Evolutionary conservation across 2,329 filamentous ascomycete genomes (phyloP).

Genomic region (Claviceps sp.): DNA sequence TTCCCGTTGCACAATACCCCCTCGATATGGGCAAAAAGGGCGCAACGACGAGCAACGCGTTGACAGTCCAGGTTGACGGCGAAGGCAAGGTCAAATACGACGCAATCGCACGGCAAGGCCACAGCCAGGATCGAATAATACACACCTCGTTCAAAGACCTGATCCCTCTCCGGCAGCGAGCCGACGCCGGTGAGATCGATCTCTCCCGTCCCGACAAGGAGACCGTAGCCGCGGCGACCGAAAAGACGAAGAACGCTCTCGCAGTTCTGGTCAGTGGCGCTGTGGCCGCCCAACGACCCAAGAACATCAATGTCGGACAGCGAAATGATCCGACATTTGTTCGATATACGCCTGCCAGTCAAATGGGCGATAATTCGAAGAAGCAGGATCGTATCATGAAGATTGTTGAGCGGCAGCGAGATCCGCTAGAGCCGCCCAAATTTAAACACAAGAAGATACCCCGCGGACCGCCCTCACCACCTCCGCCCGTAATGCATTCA

Average conservation of each 20-base stretch:
- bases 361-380: slow-evolving; percentile 79
- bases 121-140: slow-evolving; percentile 70
- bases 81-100: slow-evolving; percentile 95
- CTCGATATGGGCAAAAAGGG: slow-evolving; percentile 85
- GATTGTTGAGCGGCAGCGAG: slow-evolving; percentile 85
- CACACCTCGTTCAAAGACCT: slow-evolving; percentile 95
- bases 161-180: slow-evolving; percentile 84
- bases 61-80: slow-evolving; percentile 81
- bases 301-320: slow-evolving; percentile 75
- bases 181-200: slow-evolving; percentile 83
- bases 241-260: slow-evolving; percentile 78
- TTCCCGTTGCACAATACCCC: slow-evolving; percentile 88
- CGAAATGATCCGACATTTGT: slow-evolving; percentile 85
- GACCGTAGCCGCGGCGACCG: slow-evolving; percentile 69
- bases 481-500: slow-evolving; percentile 88
- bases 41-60: slow-evolving; percentile 62
- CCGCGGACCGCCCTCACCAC: slow-evolving; percentile 79
- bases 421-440: slow-evolving; percentile 94
- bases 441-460: slow-evolving; percentile 99
- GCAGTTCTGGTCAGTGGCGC: slow-evolving; percentile 72
- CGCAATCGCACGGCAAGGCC: slow-evolving; percentile 81
- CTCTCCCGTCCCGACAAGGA: slow-evolving; percentile 75
- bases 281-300: slow-evolving; percentile 85
- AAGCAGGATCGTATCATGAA: slow-evolving; percentile 97
- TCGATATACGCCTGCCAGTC: slow-evolving; percentile 86